Evolutionary conservation across 2,329 filamentous ascomycete genomes (phyloP).

Genomic region (Fusarium transvaalense): DNA sequence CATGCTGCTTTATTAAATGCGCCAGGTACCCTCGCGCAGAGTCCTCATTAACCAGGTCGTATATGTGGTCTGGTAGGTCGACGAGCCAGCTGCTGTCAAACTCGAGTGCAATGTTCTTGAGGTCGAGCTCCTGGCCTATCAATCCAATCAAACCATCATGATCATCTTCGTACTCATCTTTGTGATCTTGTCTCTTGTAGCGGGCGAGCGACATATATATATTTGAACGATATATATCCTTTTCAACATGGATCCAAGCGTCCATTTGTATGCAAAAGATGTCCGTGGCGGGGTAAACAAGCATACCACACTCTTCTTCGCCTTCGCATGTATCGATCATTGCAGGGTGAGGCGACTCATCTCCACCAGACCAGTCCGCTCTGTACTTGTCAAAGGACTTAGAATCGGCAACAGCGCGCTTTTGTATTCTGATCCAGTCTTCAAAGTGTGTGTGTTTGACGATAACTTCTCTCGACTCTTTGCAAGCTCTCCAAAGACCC

Average conservation of each 20-base stretch:
- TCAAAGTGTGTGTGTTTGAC: not conserved
- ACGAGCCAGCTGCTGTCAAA: not conserved
- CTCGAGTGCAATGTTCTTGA: not conserved
- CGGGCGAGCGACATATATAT: not conserved
- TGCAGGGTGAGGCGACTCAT: not conserved
- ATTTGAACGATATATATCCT: fast-evolving
- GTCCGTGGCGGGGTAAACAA: not conserved
- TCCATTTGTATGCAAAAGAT: not conserved
- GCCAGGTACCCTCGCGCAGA: not conserved
- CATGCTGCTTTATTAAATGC: not conserved
- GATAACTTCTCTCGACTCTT: slow-evolving; percentile 3
- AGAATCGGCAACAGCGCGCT: too few species aligned
- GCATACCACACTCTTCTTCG: not conserved
- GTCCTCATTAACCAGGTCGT: fast-evolving
- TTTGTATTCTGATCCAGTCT: not conserved
- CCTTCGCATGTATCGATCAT: not conserved
- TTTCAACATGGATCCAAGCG: not conserved
- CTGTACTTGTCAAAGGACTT: not conserved
- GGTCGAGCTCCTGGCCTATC: too few species aligned
- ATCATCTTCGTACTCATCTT: not conserved
- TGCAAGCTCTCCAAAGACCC: slow-evolving; percentile 8
- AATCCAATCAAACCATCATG: too few species aligned
- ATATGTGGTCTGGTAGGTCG: not conserved
- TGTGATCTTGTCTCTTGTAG: not conserved
- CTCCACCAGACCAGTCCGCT: not conserved